These are phyloP conservation scores for Naematelia encephala DNA, from an alignment of 768 basidiomycete species.

Conservation along the genomic window DNA sequence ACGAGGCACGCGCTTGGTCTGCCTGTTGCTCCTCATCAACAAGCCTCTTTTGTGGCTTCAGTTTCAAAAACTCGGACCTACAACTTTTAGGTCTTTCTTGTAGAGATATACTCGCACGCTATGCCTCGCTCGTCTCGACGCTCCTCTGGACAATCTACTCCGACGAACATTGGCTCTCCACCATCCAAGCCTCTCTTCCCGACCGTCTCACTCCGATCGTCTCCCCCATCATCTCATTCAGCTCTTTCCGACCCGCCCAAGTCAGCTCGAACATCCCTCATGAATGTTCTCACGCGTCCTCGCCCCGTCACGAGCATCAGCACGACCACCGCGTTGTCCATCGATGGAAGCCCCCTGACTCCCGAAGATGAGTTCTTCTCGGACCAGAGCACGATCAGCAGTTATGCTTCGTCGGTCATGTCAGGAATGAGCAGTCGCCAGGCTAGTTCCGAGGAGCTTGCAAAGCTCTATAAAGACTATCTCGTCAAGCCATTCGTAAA, in stretches of 20 bases:
- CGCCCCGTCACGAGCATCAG: slow-evolving; percentile 11
- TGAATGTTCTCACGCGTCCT: slow-evolving; percentile 42
- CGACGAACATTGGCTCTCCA: slow-evolving; percentile 3
- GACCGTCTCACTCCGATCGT: slow-evolving; percentile 15
- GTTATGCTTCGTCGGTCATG: slow-evolving; percentile 30
- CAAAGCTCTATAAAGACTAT: slow-evolving; percentile 34
- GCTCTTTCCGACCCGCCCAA: slow-evolving; percentile 10
- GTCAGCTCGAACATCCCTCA: slow-evolving; percentile 38
- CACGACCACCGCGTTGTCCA: slow-evolving; percentile 8
- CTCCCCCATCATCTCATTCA: slow-evolving; percentile 9
- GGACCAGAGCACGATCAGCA: slow-evolving; percentile 30
- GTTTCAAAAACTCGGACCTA: no score
- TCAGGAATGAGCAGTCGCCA: slow-evolving; percentile 5
- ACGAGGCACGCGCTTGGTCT: no score
- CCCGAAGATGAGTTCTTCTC: slow-evolving; percentile 36
- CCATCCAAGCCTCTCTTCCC: slow-evolving; percentile 20
- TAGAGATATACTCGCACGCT: no score
- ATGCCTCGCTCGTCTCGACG: background rate
- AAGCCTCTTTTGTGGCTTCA: no score
- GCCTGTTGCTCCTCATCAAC: no score
- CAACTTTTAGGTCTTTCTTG: no score
- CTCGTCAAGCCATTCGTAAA: slow-evolving; percentile 44
- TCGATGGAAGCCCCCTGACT: slow-evolving; percentile 8
- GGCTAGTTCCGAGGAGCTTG: slow-evolving; percentile 27
- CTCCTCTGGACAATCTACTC: background rate